These are phyloP conservation scores for Eucalyptus sp. DNA, from an alignment of 345 rosid species.

Conservation along the genomic window DNA sequence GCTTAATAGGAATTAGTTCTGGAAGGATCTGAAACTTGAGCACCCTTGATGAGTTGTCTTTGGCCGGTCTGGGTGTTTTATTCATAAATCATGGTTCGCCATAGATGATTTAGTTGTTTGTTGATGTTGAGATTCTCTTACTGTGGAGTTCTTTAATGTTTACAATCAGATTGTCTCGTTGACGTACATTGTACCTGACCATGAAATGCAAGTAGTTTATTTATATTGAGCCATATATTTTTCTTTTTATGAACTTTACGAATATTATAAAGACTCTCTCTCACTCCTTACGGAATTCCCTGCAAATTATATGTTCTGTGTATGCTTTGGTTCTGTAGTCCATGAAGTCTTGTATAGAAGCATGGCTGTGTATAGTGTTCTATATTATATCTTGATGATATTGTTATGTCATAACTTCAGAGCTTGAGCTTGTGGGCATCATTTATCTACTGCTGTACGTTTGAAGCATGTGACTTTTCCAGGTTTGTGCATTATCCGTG, in stretches of 20 bases:
- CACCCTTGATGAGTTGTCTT: not conserved
- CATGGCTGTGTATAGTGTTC: no score
- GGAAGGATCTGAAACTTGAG: not conserved
- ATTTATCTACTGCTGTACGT: not conserved
- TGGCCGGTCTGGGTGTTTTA: not conserved
- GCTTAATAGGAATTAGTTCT: slow-evolving; percentile 65
- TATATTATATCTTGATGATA: no score
- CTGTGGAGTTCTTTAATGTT: not conserved
- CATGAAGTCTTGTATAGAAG: not conserved
- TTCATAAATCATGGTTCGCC: not conserved
- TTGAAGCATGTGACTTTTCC: not conserved
- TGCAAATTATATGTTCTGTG: not conserved
- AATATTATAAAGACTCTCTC: not conserved
- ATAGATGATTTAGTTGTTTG: not conserved
- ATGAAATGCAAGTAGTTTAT: not conserved
- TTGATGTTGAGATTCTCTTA: not conserved
- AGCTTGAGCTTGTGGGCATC: not conserved
- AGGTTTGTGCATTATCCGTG: not conserved
- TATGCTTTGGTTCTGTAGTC: not conserved
- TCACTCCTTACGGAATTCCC: not conserved
- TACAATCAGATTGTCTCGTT: not conserved
- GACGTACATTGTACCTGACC: not conserved
- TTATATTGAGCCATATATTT: not conserved
- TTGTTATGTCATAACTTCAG: no score
- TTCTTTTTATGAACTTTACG: not conserved